These are phyloP conservation scores for Pestalotiopsis sp. DNA, from an alignment of 2,329 filamentous ascomycete species.

Conservation along the genomic window DNA sequence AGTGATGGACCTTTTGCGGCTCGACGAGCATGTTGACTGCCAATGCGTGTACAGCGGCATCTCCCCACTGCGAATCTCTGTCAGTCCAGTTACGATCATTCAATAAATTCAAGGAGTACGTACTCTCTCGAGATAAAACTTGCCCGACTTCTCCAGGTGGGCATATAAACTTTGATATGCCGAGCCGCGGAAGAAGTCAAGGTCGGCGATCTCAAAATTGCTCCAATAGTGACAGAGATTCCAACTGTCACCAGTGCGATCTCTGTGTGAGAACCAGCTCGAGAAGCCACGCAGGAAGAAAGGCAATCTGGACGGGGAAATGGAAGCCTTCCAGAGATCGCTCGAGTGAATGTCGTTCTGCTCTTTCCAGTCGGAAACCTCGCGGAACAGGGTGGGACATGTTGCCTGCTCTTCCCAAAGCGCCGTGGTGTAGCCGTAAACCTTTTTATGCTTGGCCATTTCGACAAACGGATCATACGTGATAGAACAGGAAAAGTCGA, in stretches of 20 bases:
- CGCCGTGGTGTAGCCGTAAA: conserved; percentile 47
- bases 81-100: background rate
- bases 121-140: conserved; percentile 46
- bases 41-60: conserved; percentile 45
- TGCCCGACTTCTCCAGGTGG: conserved; percentile 40
- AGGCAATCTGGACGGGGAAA: conserved; percentile 41
- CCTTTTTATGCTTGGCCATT: conserved; percentile 44
- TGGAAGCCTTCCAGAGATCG: conserved; percentile 42
- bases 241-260: conserved; percentile 42
- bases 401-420: conserved; percentile 44
- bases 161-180: conserved; percentile 43
- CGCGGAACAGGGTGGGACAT: conserved; percentile 43
- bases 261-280: conserved; percentile 37
- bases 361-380: conserved; percentile 42
- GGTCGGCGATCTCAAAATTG: conserved; percentile 48
- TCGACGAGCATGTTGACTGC: conserved; percentile 43
- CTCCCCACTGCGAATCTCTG: conserved; percentile 38
- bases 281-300: conserved; percentile 40
- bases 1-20: conserved; percentile 44
- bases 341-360: conserved; percentile 33
- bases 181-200: conserved; percentile 44
- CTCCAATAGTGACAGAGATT: conserved; percentile 49
- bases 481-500: conserved; percentile 45
- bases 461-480: conserved; percentile 50
- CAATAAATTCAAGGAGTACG: conserved; percentile 16